Evolutionary conservation across 176 grass and related monocot species (phyloP).

Genomic region (Pontederia crassipes): DNA sequence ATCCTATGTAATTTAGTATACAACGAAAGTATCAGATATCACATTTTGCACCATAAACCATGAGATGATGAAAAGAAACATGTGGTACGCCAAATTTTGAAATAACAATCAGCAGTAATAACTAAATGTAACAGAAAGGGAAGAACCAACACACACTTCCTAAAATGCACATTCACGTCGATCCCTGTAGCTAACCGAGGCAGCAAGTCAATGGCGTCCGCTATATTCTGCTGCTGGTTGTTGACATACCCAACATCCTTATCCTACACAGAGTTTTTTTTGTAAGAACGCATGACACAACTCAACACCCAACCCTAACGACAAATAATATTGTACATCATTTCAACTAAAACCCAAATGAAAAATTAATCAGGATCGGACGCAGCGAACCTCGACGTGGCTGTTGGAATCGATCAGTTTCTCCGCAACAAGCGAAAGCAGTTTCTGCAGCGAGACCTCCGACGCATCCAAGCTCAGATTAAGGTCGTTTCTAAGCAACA

Average conservation of each 20-base stretch:
- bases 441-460: constrained; percentile 88
- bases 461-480: constrained; percentile 65
- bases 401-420: constrained; percentile 81
- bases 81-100: too few species aligned
- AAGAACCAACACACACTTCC: constrained; percentile 38
- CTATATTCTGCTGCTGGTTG: constrained; percentile 65
- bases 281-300: too few species aligned
- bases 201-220: constrained; percentile 69
- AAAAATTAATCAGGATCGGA: not conserved
- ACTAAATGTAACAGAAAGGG: too few species aligned
- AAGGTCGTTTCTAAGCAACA: constrained; percentile 84
- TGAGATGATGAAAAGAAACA: too few species aligned
- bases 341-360: too few species aligned
- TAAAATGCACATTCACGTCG: constrained; percentile 90
- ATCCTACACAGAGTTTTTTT: constrained; percentile 20
- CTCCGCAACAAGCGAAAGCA: constrained; percentile 87
- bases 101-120: too few species aligned
- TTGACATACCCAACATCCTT: constrained; percentile 59
- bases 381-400: constrained; percentile 40
- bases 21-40: too few species aligned
- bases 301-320: not conserved
- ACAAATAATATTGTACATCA: not conserved
- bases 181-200: constrained; percentile 61
- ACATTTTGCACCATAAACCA: too few species aligned
- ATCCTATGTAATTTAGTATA: constrained; percentile 36